phyloP scores from a whole-genome alignment of 2,329 filamentous ascomycete genomes.

The Fusarium sp. region DNA sequence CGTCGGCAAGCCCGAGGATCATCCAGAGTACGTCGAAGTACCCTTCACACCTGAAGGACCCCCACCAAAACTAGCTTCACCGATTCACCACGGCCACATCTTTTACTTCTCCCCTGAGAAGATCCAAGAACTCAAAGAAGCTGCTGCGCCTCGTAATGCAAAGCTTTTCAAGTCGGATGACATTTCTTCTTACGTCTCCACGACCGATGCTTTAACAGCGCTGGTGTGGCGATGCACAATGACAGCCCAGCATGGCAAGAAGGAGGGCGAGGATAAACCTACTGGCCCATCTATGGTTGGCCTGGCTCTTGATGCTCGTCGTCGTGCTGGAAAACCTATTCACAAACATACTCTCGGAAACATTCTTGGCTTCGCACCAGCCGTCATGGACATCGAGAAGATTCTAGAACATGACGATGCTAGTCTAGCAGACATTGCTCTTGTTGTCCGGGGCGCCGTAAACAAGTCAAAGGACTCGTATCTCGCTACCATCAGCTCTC shows the following conservation, averaged over 20 bases:
- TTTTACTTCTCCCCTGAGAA: slow-evolving; percentile 13
- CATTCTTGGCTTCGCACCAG: slow-evolving; percentile 8
- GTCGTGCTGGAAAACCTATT: not conserved
- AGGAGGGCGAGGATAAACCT: not conserved
- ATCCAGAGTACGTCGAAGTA: slow-evolving; percentile 3
- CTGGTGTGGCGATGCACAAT: slow-evolving; percentile 16
- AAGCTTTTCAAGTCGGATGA: not conserved
- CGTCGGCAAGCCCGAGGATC: slow-evolving; percentile 3
- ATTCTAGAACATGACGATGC: not conserved
- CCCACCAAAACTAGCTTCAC: slow-evolving; percentile 3
- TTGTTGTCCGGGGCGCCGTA: not conserved
- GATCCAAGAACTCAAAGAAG: not conserved
- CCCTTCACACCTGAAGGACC: slow-evolving; percentile 1
- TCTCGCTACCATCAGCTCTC: not conserved
- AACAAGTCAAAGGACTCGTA: slow-evolving; percentile 9
- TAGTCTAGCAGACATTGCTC: slow-evolving; percentile 4
- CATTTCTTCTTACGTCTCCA: not conserved
- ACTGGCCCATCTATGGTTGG: not conserved
- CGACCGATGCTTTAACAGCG: slow-evolving; percentile 10
- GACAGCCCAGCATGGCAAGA: not conserved
- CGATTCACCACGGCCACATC: slow-evolving; percentile 1
- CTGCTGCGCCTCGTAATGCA: not conserved
- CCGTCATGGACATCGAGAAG: slow-evolving; percentile 3
- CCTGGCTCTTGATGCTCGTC: slow-evolving; percentile 7
- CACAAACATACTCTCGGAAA: slow-evolving; percentile 10